Evolutionary conservation across 148 eudicot genomes (phyloP).

Genomic region (Nepenthes mirabilis): DNA sequence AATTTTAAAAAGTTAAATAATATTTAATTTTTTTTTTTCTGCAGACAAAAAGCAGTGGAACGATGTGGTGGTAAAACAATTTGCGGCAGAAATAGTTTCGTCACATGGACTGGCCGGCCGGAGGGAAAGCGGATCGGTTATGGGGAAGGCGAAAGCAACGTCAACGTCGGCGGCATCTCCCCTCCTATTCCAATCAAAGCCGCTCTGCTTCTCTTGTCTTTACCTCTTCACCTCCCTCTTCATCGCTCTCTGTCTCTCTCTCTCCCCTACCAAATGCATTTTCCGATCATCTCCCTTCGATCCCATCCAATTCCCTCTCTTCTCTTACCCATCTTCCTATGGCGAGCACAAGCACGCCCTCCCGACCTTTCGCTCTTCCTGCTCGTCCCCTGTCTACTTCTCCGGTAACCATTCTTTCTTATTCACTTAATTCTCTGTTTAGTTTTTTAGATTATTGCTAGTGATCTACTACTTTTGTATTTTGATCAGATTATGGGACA

Average conservation of each 20-base stretch:
- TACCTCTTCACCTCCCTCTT: conserved; percentile 50
- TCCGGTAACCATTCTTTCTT: conserved; percentile 28
- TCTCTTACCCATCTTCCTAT: conserved; percentile 66
- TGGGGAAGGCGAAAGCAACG: conserved; percentile 11
- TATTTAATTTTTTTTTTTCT: no score
- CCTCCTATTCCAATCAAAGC: conserved; percentile 52
- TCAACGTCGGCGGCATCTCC: conserved; percentile 13
- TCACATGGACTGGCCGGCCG: not conserved
- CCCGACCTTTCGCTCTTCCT: conserved; percentile 68
- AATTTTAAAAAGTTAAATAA: no score
- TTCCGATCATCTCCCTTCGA: conserved; percentile 55
- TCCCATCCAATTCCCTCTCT: conserved; percentile 60
- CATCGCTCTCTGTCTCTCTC: conserved; percentile 41
- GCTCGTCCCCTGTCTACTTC: conserved; percentile 83
- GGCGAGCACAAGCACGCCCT: conserved; percentile 73
- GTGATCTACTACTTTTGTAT: not conserved
- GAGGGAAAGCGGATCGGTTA: not conserved
- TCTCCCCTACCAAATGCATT: conserved; percentile 73
- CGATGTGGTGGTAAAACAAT: no score
- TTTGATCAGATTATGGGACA: conserved; percentile 44
- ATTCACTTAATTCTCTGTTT: not conserved
- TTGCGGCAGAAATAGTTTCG: no score
- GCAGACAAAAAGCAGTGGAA: no score
- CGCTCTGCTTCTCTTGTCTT: conserved; percentile 60
- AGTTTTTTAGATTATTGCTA: not conserved